phyloP scores from a whole-genome alignment of 2,329 filamentous ascomycete genomes.

The Calonectria naviculata region DNA sequence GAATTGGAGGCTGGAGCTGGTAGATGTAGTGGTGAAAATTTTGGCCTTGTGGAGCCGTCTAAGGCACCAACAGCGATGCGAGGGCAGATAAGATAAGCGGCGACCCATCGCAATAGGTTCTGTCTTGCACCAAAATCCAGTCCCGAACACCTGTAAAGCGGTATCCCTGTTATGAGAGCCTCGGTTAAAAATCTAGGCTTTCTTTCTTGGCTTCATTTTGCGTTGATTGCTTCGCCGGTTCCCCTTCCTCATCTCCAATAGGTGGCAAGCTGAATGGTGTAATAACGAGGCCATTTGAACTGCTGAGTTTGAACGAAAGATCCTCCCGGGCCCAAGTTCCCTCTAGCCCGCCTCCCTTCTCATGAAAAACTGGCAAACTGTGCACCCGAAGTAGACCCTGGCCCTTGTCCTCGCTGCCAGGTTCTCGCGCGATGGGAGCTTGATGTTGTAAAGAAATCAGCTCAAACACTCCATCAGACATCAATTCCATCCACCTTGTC shows the following conservation, averaged over 20 bases:
- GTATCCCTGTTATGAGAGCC: background rate
- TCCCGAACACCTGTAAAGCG: constrained; percentile 18
- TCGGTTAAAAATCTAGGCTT: constrained; percentile 75
- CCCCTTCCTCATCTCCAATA: constrained; percentile 74
- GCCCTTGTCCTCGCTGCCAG: constrained; percentile 74
- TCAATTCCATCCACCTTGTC: constrained; percentile 85
- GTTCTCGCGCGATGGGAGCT: constrained; percentile 62
- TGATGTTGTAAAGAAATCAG: constrained; percentile 75
- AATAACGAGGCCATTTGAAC: constrained; percentile 83
- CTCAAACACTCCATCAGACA: constrained; percentile 89
- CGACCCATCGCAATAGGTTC: background rate
- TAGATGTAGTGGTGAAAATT: constrained; percentile 34
- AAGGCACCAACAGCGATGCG: background rate
- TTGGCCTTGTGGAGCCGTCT: constrained; percentile 33
- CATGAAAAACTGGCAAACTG: constrained; percentile 84
- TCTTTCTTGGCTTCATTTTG: constrained; percentile 71
- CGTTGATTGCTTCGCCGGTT: constrained; percentile 49
- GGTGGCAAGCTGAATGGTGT: constrained; percentile 92
- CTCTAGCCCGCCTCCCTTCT: constrained; percentile 84
- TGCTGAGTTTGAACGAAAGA: constrained; percentile 89
- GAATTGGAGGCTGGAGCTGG: constrained; percentile 23
- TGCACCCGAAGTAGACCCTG: constrained; percentile 90
- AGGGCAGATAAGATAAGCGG: constrained; percentile 24
- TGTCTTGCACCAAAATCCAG: background rate
- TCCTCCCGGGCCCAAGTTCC: constrained; percentile 80